A percentile compares a stretch with the other conserved stretches of the same genome.
phyloP scores from a whole-genome alignment of 768 basidiomycete genomes.

The Lactarius quietus region DNA sequence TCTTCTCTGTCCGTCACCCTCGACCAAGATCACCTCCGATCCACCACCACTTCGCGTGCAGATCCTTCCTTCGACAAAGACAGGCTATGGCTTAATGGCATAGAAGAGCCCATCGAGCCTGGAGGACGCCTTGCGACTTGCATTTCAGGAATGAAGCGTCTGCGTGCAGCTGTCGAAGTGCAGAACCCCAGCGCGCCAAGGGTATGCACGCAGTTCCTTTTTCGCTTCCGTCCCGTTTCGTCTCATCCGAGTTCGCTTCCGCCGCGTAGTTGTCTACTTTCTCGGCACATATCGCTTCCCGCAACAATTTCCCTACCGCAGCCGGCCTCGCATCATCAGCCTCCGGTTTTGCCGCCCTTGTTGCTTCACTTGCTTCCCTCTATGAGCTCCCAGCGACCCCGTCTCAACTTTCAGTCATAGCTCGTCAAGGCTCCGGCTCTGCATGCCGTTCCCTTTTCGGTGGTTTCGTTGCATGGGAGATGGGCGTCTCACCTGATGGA shows the following conservation, averaged over 20 bases:
- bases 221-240: neutral
- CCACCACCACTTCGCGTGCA: slow-evolving; percentile 88
- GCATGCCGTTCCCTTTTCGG: slow-evolving; percentile 98
- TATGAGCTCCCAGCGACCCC: slow-evolving; percentile 77
- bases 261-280: slow-evolving; percentile 57
- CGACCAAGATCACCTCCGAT: slow-evolving; percentile 91
- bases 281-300: slow-evolving; percentile 85
- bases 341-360: slow-evolving; percentile 94
- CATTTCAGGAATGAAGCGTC: slow-evolving; percentile 78
- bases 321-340: slow-evolving; percentile 98
- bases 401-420: slow-evolving; percentile 85
- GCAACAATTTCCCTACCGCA: slow-evolving; percentile 99
- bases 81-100: slow-evolving; percentile 91
- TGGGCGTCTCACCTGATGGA: slow-evolving; percentile 64
- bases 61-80: slow-evolving; percentile 72
- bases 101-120: slow-evolving; percentile 82
- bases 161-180: slow-evolving; percentile 74
- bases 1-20: slow-evolving; percentile 98
- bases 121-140: slow-evolving; percentile 80
- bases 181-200: slow-evolving; percentile 60
- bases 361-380: slow-evolving; percentile 81
- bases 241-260: slow-evolving; percentile 20
- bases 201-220: slow-evolving; percentile 39
- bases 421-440: slow-evolving; percentile 96
- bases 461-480: slow-evolving; percentile 95